Evolutionary conservation across 2,329 filamentous ascomycete species (phyloP), one percentile per base, ranked within the genome.

Genomic region (Ophiocordyceps sinensis): DNA sequence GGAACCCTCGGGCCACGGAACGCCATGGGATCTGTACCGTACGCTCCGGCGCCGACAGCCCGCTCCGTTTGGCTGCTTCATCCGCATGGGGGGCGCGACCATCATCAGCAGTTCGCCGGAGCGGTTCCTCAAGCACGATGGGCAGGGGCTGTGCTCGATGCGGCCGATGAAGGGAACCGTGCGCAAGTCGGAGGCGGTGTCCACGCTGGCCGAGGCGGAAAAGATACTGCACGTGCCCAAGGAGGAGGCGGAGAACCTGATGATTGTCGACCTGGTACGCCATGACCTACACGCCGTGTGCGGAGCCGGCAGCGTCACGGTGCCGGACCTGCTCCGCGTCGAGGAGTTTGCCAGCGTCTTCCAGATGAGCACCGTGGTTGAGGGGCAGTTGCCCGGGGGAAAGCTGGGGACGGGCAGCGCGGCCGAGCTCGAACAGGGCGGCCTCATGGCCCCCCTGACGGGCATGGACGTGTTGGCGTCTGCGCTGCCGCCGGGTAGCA

Each of bases 141-240:
- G 53, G 2, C 61, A 59, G 1, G 79, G 81, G 1, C 60, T 66
- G 35, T 85, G 80, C 56, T 77, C 82, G 45, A 91, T 95, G 71
- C 78, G 88, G 8, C 89, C 89, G 0, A 96, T 96, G 77, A 96
- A 96, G 65, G 89, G 89, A 38, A 96, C 89, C 0, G 86, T 95
- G n/a, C 79, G 79, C 51, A 94, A 94, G 52, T 75, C 73, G 0
- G 65, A 69, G 1, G 68, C 67, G 1, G 77, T 72, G 0, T 57
- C 81, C 31, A 91, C 82, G 0, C 67, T 82, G n/a, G 73, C 70
- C 5, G 73, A 83, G 52, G 88, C 89, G 1, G 77, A 80, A 45
- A 64, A 66, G 26, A 75, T 93, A 32, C 73, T 95, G 13, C 76
- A 81, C 43, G 73, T 85, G 0, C 81, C 84, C 19, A 96, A 96